phyloP scores from a whole-genome alignment of 768 basidiomycete genomes.

The Sarcodon aspratus region DNA sequence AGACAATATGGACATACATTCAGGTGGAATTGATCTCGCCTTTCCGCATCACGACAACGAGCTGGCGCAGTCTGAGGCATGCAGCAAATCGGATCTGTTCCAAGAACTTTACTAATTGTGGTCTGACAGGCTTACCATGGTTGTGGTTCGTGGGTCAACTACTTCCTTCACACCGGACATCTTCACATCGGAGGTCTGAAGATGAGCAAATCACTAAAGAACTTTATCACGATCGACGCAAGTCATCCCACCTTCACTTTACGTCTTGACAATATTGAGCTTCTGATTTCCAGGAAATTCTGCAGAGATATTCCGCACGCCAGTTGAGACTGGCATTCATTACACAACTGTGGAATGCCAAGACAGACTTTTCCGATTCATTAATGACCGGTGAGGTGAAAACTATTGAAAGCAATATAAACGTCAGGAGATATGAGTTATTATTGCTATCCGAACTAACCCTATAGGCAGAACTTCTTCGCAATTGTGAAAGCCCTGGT shows the following conservation, averaged over 20 bases:
- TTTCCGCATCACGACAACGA: slow-evolving; percentile 99
- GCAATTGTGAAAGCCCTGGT: slow-evolving; percentile 74
- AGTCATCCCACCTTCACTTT: slow-evolving; percentile 13
- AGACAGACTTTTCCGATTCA: slow-evolving; percentile 89
- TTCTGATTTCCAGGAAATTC: slow-evolving; percentile 53
- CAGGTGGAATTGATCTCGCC: slow-evolving; percentile 93
- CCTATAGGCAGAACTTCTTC: slow-evolving; percentile 77
- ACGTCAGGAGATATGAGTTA: slow-evolving; percentile 39
- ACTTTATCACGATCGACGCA: slow-evolving; percentile 95
- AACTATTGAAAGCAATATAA: slow-evolving; percentile 71
- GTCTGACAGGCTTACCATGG: slow-evolving; percentile 76
- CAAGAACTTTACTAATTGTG: slow-evolving; percentile 3
- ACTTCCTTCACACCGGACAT: slow-evolving; percentile 97
- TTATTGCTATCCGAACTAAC: neutral
- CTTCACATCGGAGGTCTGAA: slow-evolving; percentile 96
- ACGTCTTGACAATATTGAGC: slow-evolving; percentile 2
- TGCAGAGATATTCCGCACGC: slow-evolving; percentile 71
- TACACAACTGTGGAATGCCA: slow-evolving; percentile 83
- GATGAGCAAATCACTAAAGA: slow-evolving; percentile 99
- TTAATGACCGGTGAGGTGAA: slow-evolving; percentile 85
- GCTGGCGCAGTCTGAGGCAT: slow-evolving; percentile 90
- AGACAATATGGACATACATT: slow-evolving; percentile 92
- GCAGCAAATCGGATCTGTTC: slow-evolving; percentile 1
- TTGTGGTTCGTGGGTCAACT: slow-evolving; percentile 92
- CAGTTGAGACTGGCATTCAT: slow-evolving; percentile 90